phyloP scores from a whole-genome alignment of 2,329 filamentous ascomycete species.

The Aspergillus bombycis region DNA sequence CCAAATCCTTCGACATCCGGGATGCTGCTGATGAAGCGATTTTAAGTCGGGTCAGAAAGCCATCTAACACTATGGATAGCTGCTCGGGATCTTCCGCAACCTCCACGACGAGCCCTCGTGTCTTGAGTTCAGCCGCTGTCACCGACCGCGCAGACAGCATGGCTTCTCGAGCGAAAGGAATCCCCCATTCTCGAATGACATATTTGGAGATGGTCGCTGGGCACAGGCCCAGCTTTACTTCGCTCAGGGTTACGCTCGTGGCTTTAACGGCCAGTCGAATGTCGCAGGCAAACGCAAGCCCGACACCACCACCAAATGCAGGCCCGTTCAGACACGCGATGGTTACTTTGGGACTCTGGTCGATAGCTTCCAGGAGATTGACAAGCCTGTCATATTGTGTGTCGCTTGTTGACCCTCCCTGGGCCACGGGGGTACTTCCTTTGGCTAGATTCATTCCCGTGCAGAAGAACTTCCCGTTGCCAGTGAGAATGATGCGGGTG shows the following conservation, averaged over 20 bases:
- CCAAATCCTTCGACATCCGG: no score
- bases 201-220: neutral
- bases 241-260: conserved; percentile 39
- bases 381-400: conserved; percentile 27
- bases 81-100: conserved; percentile 16
- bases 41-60: no score
- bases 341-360: conserved; percentile 44
- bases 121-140: conserved; percentile 27
- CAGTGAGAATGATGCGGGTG: conserved; percentile 42
- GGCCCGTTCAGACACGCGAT: conserved; percentile 49
- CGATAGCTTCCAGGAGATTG: conserved; percentile 43
- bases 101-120: conserved; percentile 26
- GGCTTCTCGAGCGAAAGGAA: conserved; percentile 40
- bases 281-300: conserved; percentile 49
- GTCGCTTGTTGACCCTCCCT: conserved; percentile 20
- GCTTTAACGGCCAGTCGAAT: conserved; percentile 30
- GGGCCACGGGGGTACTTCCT: conserved; percentile 24
- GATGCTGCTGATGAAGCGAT: no score
- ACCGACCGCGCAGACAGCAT: conserved; percentile 43
- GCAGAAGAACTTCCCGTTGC: conserved; percentile 45
- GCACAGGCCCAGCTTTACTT: conserved; percentile 35
- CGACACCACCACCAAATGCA: conserved; percentile 49
- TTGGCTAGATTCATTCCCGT: conserved; percentile 45
- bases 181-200: conserved; percentile 43
- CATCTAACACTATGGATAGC: no score